Base-by-base conservation (phyloP, 192 early-diverging fungal genomes). In the Nowakowskiella sp. region DNA sequence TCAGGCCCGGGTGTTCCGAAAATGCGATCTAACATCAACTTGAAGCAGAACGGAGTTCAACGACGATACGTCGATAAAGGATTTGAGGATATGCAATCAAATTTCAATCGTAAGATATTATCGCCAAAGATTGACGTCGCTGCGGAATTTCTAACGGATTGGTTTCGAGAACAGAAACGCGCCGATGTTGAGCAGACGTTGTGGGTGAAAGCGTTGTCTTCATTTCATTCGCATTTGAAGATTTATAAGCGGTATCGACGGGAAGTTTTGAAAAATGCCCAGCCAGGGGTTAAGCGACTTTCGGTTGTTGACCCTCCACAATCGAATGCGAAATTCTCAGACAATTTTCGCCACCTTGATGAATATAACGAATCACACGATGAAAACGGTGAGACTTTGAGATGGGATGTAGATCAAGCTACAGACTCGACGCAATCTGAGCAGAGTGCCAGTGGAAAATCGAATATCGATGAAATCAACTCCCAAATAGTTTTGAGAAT, bases 191-290 rank as follows among this genome's bases (percentile, higher is more conserved):
- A 53, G 6, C 44, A 53, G 9, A 34, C 22, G 19, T 6, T 53
- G 9, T 53, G 52, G 52, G 52, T 53, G 42, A 23, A n/a, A 4
- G 21, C 25, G n/a, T 26, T 53, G 7, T 13, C 52, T 45, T 28
- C 25, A n/a, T 7, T 53, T 4, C 52, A 21, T 4, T 9, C 6
- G 4, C 52, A 53, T 24, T 9, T 53, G 4, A 53, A 48, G 42
- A 6, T 8, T 22, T 53, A 53, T 45, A 46, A 42, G 6, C 39
- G 30, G 6, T 9, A 48, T 45, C 52, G 52, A 6, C 39, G 52
- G 16, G 52, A 53, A 47, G 52, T 53, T 9, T 4, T 53, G 52
- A 53, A 13, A 39, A 39, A 48, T 9, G 6, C 52, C 28, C 52
- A 16, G 45, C 7, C 43, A 48, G 33, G 6, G 8, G 26, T 6